These are phyloP conservation scores for Porphyrellus cyaneotinctus DNA, from an alignment of 768 basidiomycete genomes.

Conservation along the genomic window DNA sequence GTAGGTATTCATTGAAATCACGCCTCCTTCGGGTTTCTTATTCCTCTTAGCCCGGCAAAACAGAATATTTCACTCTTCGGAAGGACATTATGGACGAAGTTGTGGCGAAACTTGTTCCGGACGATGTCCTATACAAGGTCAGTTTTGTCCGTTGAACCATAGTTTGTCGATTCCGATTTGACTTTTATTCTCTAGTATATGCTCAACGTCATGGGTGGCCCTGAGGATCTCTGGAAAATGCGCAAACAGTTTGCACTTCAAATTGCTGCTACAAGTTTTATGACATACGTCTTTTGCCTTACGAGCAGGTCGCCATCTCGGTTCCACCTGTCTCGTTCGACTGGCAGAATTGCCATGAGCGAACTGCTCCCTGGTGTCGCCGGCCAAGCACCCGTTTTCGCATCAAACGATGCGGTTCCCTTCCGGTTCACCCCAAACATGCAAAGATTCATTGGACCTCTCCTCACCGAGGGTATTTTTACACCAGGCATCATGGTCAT, in stretches of 20 bases:
- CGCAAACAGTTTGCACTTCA: conserved; percentile 95
- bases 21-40: neutral
- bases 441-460: conserved; percentile 86
- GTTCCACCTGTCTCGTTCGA: conserved; percentile 85
- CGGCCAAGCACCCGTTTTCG: conserved; percentile 56
- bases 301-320: conserved; percentile 79
- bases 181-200: conserved; percentile 63
- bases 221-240: conserved; percentile 92
- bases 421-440: conserved; percentile 98
- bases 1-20: conserved; percentile 19
- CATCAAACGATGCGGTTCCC: conserved; percentile 83
- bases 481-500: conserved; percentile 88
- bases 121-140: conserved; percentile 81
- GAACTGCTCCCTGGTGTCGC: conserved; percentile 76
- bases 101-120: conserved; percentile 80
- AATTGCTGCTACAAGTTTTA: conserved; percentile 83
- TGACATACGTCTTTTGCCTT: conserved; percentile 84
- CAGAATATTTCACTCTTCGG: conserved; percentile 65
- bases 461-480: conserved; percentile 86
- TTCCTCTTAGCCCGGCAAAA: conserved; percentile 48
- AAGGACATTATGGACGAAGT: conserved; percentile 90
- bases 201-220: conserved; percentile 75
- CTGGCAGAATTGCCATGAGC: conserved; percentile 88
- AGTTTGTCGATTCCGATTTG: neutral
- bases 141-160: conserved; percentile 6